Conservation (phyloP, 495 filamentous ascomycete genomes). For the Tuber melanosporum region DNA sequence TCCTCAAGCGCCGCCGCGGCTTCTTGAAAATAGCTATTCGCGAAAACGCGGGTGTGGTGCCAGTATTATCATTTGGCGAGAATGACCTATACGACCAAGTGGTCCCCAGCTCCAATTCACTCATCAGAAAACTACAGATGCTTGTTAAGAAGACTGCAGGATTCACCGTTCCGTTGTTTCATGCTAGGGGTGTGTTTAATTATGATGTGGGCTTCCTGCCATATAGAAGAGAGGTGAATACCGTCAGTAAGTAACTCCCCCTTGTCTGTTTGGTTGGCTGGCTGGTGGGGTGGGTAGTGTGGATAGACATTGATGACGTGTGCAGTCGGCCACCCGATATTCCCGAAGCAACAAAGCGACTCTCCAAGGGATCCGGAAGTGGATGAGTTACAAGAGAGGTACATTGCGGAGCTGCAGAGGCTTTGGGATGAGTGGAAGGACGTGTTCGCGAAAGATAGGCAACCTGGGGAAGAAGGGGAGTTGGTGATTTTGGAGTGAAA, state of each 20-base stretch:
- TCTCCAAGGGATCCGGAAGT: constrained; percentile 53
- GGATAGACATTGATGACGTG: neutral
- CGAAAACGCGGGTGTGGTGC: constrained; percentile 84
- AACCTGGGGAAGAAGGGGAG: constrained; percentile 50
- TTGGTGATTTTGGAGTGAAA: constrained; percentile 68
- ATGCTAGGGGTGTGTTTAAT: constrained; percentile 89
- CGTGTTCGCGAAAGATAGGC: constrained; percentile 65
- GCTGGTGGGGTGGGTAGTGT: neutral
- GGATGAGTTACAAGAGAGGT: constrained; percentile 67
- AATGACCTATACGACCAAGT: constrained; percentile 94
- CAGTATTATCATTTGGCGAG: constrained; percentile 86
- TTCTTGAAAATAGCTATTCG: constrained; percentile 90
- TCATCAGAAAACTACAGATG: constrained; percentile 70
- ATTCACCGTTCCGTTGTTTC: constrained; percentile 88
- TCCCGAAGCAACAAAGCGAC: constrained; percentile 53
- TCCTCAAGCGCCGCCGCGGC: constrained; percentile 76
- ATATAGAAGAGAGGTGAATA: constrained; percentile 76
- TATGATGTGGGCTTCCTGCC: constrained; percentile 96
- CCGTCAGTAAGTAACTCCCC: constrained; percentile 74
- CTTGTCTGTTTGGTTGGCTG: neutral
- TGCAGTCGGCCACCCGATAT: constrained; percentile 28
- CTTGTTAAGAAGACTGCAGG: constrained; percentile 73
- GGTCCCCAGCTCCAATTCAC: constrained; percentile 60
- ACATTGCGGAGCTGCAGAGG: constrained; percentile 69
- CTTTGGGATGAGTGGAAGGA: constrained; percentile 89